Evolutionary conservation across 2,329 filamentous ascomycete species (phyloP).

Genomic region (Trichothecium roseum): DNA sequence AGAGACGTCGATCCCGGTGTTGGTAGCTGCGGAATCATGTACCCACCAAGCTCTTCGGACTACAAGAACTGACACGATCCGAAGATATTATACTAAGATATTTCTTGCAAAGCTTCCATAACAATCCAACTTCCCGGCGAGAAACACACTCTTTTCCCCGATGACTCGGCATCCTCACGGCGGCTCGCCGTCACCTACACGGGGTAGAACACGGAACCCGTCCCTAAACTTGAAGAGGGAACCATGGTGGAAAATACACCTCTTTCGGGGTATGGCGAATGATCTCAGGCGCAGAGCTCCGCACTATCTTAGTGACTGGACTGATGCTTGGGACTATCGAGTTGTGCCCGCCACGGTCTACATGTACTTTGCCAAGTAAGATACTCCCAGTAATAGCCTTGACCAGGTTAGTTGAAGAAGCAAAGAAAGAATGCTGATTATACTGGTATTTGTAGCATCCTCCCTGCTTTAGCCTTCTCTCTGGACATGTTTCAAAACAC

Average conservation of each 20-base stretch:
- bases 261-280: conserved; percentile 71
- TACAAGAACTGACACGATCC: too few species aligned
- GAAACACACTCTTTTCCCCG: too few species aligned
- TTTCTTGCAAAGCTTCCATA: too few species aligned
- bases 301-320: conserved; percentile 75
- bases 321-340: conserved; percentile 81
- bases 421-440: conserved; percentile 8
- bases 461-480: conserved; percentile 80
- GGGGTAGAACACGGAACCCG: too few species aligned
- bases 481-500: conserved; percentile 92
- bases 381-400: not conserved
- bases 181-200: too few species aligned
- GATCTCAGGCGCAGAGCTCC: conserved; percentile 66
- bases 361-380: conserved; percentile 91
- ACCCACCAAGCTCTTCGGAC: too few species aligned
- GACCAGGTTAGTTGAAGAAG: not conserved
- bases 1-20: too few species aligned
- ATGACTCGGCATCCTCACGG: too few species aligned
- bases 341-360: conserved; percentile 81
- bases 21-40: too few species aligned
- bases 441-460: conserved; percentile 46
- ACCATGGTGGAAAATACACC: conserved; percentile 62
- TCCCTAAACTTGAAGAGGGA: conserved; percentile 3
- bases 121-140: too few species aligned
- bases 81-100: too few species aligned